Evolutionary conservation across 148 eudicot genomes (phyloP).

Genomic region (Polygonum aviculare): DNA sequence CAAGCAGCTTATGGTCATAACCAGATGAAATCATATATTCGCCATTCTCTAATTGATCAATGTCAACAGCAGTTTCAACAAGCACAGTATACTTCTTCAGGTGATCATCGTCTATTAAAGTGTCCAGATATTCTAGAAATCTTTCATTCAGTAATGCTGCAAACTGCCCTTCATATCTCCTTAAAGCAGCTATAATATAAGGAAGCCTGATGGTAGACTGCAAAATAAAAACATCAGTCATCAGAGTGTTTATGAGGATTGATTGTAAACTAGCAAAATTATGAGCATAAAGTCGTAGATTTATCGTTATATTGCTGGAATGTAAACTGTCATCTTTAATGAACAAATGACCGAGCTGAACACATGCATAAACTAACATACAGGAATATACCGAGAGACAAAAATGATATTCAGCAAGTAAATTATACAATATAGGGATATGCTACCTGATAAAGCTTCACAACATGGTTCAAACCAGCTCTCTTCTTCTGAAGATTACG

Average conservation of each 20-base stretch:
- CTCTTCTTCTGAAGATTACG: conserved; percentile 58
- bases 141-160: conserved; percentile 59
- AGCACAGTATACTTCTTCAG: conserved; percentile 77
- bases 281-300: background rate
- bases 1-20: conserved; percentile 63
- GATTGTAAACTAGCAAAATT: background rate
- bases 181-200: conserved; percentile 64
- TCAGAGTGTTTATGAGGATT: background rate
- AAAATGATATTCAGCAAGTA: background rate
- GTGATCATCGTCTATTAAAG: conserved; percentile 70
- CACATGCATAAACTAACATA: background rate
- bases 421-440: background rate
- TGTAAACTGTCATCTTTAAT: background rate
- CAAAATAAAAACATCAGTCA: conserved; percentile 12
- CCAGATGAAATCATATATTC: conserved; percentile 92
- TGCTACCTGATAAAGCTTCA: conserved; percentile 92
- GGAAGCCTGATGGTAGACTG: conserved; percentile 96
- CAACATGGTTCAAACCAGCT: conserved; percentile 74
- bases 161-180: conserved; percentile 64
- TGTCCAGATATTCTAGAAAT: conserved; percentile 55
- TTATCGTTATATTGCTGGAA: background rate
- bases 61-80: conserved; percentile 93
- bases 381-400: background rate
- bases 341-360: background rate
- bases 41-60: conserved; percentile 92